These are phyloP conservation scores for Iris pallida DNA, from an alignment of 116 monocot genomes.

Conservation along the genomic window DNA sequence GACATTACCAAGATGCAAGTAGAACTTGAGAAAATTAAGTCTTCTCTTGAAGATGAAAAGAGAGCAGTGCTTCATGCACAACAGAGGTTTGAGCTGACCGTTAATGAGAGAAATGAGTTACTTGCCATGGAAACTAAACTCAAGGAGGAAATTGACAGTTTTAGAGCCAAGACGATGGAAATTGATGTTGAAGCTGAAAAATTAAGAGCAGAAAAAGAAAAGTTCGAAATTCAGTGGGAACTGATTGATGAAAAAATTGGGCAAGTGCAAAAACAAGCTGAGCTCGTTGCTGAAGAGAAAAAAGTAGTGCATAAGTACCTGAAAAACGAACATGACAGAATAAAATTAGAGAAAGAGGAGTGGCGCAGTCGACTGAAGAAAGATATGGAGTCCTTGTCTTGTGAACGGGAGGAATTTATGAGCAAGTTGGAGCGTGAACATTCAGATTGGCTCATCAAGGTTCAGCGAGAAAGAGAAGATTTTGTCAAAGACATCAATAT, in stretches of 20 bases:
- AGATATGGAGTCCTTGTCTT: slow-evolving; percentile 48
- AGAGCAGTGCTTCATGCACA: slow-evolving; percentile 26
- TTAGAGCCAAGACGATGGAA: slow-evolving; percentile 65
- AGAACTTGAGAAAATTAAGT: slow-evolving; percentile 45
- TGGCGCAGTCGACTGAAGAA: slow-evolving; percentile 50
- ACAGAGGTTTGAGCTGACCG: slow-evolving; percentile 45
- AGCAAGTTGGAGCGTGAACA: slow-evolving; percentile 59
- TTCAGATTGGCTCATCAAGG: slow-evolving; percentile 60
- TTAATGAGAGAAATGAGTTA: slow-evolving; percentile 59
- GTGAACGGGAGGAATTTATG: slow-evolving; percentile 65
- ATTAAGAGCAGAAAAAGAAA: slow-evolving; percentile 78
- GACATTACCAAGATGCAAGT: slow-evolving; percentile 34
- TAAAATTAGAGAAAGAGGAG: slow-evolving; percentile 78
- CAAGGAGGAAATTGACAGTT: slow-evolving; percentile 85
- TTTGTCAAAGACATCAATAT: slow-evolving; percentile 60
- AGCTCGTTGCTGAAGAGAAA: slow-evolving; percentile 52
- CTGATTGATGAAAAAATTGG: slow-evolving; percentile 82
- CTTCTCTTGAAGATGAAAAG: slow-evolving; percentile 52
- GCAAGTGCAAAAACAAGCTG: slow-evolving; percentile 57
- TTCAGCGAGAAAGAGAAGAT: slow-evolving; percentile 78
- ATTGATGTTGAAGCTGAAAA: slow-evolving; percentile 50
- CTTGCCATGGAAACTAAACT: slow-evolving; percentile 58
- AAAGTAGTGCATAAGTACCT: slow-evolving; percentile 43
- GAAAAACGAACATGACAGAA: slow-evolving; percentile 65
- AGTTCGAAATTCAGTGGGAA: slow-evolving; percentile 93